Evolutionary conservation across 306 rosid species (phyloP).

Genomic region (Citrullus mucosospermus): DNA sequence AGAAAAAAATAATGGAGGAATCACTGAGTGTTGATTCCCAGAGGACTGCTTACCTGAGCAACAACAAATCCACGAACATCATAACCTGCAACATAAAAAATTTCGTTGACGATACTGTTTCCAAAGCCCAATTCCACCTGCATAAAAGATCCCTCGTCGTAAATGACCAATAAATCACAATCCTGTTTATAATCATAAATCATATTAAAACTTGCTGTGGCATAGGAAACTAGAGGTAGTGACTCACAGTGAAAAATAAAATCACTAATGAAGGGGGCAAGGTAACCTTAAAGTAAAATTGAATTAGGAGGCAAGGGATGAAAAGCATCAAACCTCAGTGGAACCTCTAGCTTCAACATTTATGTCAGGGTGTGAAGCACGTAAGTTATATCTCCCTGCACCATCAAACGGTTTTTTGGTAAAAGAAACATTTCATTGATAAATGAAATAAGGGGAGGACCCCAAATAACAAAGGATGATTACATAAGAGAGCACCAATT

Average conservation of each 20-base stretch:
- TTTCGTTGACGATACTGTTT: slow-evolving; percentile 46
- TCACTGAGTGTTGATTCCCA: neutral
- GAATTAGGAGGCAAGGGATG: neutral
- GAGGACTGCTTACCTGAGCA: slow-evolving; percentile 66
- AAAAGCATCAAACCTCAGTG: slow-evolving; percentile 45
- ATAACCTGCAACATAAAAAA: slow-evolving; percentile 79
- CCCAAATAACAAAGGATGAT: too few relatives aligned
- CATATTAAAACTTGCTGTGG: neutral
- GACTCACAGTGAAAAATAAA: neutral
- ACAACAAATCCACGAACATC: slow-evolving; percentile 72
- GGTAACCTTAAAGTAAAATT: neutral
- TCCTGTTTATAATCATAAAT: slow-evolving; percentile 7
- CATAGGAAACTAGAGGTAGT: neutral
- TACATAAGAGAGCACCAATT: too few relatives aligned
- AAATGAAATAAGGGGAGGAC: too few relatives aligned
- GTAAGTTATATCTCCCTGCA: slow-evolving; percentile 74
- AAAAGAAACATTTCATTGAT: too few relatives aligned
- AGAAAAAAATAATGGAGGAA: neutral
- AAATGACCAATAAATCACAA: slow-evolving; percentile 13
- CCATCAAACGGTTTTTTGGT: neutral
- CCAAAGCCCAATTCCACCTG: slow-evolving; percentile 92
- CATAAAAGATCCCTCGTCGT: slow-evolving; percentile 15
- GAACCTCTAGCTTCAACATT: slow-evolving; percentile 70
- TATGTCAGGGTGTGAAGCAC: slow-evolving; percentile 69
- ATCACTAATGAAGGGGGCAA: neutral